These are phyloP conservation scores for Globisporangium nodosum DNA, from an alignment of 352 stramenopile species.

Conservation along the genomic window DNA sequence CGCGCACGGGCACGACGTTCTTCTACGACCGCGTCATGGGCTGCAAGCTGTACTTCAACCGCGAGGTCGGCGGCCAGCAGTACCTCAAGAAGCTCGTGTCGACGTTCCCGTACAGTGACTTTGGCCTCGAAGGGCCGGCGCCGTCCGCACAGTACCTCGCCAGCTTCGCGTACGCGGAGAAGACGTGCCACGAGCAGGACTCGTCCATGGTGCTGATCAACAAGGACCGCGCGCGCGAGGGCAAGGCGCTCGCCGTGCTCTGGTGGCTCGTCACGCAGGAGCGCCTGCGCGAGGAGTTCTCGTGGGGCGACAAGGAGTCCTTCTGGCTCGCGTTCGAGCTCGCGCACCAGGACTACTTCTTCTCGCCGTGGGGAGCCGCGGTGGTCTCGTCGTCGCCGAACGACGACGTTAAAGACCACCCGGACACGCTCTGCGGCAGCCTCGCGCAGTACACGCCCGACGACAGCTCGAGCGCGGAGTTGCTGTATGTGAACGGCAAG, in stretches of 20 bases:
- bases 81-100: conserved; percentile 48
- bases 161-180: conserved; percentile 34
- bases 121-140: conserved; percentile 17
- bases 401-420: conserved; percentile 27
- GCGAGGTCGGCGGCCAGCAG: conserved; percentile 26
- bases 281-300: conserved; percentile 28
- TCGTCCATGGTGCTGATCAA: conserved; percentile 45
- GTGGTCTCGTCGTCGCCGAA: conserved; percentile 31
- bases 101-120: conserved; percentile 48
- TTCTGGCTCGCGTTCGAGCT: conserved; percentile 55
- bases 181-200: conserved; percentile 55
- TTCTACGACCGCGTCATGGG: conserved; percentile 62
- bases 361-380: conserved; percentile 40
- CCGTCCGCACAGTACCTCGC: conserved; percentile 34
- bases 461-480: conserved; percentile 12
- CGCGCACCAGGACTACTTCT: conserved; percentile 39
- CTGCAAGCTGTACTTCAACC: conserved; percentile 47
- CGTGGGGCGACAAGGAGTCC: conserved; percentile 40
- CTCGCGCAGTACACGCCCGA: conserved; percentile 35
- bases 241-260: conserved; percentile 29
- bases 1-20: conserved; percentile 43
- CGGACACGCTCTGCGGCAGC: conserved; percentile 32
- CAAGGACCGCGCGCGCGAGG: conserved; percentile 17
- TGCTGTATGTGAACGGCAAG: conserved; percentile 33
- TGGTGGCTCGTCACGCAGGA: conserved; percentile 32